Evolutionary conservation across 2,329 filamentous ascomycete genomes (phyloP).

Genomic region (Aspergillus amoenus): DNA sequence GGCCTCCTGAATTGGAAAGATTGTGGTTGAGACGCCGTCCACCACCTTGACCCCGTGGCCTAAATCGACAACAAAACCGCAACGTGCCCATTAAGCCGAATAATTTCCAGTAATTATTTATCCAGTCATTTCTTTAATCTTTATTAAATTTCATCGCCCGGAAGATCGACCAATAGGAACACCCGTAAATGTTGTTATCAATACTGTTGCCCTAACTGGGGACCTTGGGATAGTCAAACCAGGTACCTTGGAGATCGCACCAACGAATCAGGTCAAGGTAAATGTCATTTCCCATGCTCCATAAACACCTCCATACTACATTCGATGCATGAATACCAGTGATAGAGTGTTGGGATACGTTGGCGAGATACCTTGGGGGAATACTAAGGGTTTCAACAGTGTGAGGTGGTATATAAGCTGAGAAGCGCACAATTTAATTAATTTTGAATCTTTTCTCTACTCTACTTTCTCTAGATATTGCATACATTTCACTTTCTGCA

Average conservation of each 20-base stretch:
- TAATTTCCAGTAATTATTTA: too few relatives aligned
- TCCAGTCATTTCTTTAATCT: neutral
- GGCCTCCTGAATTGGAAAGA: too few relatives aligned
- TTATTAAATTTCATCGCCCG: too few relatives aligned
- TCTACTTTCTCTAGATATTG: too few relatives aligned
- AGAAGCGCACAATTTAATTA: neutral
- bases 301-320: neutral
- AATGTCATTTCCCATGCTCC: neutral
- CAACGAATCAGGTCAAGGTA: neutral
- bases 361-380: slow-evolving; percentile 4
- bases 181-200: neutral
- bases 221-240: neutral
- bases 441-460: neutral
- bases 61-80: too few relatives aligned
- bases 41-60: too few relatives aligned
- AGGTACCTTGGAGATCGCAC: slow-evolving; percentile 3
- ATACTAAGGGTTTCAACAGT: neutral
- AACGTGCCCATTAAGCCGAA: too few relatives aligned
- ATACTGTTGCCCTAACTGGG: neutral
- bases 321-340: neutral
- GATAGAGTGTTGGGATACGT: neutral
- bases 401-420: neutral
- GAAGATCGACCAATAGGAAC: neutral
- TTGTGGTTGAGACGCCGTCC: too few relatives aligned
- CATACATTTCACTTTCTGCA: too few relatives aligned